Evolutionary conservation across 2,329 filamentous ascomycete genomes (phyloP), one percentile per base, ranked within the genome.

Genomic region (Hypoxylon sp.): DNA sequence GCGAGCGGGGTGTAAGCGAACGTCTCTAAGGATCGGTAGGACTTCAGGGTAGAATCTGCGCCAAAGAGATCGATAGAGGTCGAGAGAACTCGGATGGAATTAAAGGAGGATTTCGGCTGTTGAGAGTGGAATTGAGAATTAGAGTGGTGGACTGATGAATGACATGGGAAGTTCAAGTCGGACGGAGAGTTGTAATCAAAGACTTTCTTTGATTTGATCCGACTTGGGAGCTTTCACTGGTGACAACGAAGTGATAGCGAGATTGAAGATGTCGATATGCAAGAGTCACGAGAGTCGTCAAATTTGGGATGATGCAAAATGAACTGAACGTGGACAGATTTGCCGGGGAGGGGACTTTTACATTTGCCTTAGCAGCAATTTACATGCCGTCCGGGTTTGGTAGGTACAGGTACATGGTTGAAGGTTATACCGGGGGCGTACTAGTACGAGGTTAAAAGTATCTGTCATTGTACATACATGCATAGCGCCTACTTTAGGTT

Each of bases 331-430:
- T 60, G 35, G 35, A 46, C 33, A 68, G 61, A 71, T 66, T 71
- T 71, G 68, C 65, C 65, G 61, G 68, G 62, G 66, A 64, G 69
- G 66, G 62, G 54, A 66, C 61, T 54, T 67, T 63, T 55, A 50
- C 53, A 54, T 66, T 66, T 26, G 31, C 39, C 35, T 54, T 54
- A 22, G 9, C 24, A 50, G 55, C 13, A 33, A 29, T 52, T 44
- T 53, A 22, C 37, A 54, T 48, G 42, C 42, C 44, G 55, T 17
- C 29, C 42, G 14, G 44, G 8, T 39, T 54, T 22, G 37, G 26
- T n/a, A 22, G 51, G 51, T 54, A 19, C n/a, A 14, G 42, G 42
- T 46, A 46, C 29, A 31, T 11, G 42, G 35, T 37, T 37, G 14
- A 42, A 44, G 17, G 39, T 22, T 11, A 44, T 35, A 22, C 29